Evolutionary conservation across 139 green algal genomes (phyloP), one percentile per base, ranked within the genome.

Genomic region (Coelastrella sp.): DNA sequence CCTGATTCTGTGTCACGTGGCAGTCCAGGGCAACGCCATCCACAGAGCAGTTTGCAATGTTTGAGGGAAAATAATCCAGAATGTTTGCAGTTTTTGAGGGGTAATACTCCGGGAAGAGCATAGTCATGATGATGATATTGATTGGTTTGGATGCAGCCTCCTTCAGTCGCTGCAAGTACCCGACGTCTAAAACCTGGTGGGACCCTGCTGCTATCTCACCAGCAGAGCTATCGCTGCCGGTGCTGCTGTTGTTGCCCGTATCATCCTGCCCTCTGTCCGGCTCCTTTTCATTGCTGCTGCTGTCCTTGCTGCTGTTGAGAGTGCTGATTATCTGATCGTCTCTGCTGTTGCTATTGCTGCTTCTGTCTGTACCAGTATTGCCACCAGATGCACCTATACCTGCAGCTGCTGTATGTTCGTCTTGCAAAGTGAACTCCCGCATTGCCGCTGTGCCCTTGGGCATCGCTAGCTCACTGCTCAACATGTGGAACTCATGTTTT

Each of bases 41-140:
- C 0, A 87, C 63, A 25, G 19, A 58, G 63, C 82, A 87, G 61
- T 61, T 49, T 49, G 35, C 35, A 49, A 3, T 1, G 3, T 49
- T 49, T 49, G 35, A 49, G 35, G 35, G 35, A 49, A 49, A 49
- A 49, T 49, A 49, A 49, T 49, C 35, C 35, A 49, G 35, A 49
- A 49, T 49, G 35, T 49, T 61, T 4, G 25, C 57, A n/a, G 79
- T 61, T 3, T 22, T 8, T 15, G 19, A 27, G 17, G 14, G 9
- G 12, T 25, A 19, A 6, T 78, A 49, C 6, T 12, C 25, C 82
- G 61, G 78, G 63, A 78, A 63, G 24, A 87, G n/a, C 8, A 24
- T 63, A 61, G 82, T 87, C 82, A 87, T 87, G 7, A 87, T 15
- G 6, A 35, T 25, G 4, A 87, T 25, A 20, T 87, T 87, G 63